A percentile compares a stretch with the other conserved stretches of the same genome.
Evolutionary conservation across 2,329 filamentous ascomycete genomes (phyloP).

Genomic region (Microsporum canis): DNA sequence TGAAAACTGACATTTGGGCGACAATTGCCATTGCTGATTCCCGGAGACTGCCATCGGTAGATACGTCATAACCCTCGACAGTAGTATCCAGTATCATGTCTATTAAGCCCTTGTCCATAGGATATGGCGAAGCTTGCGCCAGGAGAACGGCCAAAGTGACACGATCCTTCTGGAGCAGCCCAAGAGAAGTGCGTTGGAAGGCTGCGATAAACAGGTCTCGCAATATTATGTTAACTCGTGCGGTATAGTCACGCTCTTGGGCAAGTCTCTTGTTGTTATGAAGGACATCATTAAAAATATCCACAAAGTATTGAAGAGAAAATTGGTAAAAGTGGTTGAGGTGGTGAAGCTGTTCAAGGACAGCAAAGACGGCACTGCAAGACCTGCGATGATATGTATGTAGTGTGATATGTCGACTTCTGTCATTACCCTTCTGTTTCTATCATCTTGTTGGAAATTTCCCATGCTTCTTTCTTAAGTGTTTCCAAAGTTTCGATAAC

Average conservation of each 20-base stretch:
- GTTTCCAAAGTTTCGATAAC: constrained; percentile 97
- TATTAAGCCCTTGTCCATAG: constrained; percentile 83
- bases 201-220: constrained; percentile 82
- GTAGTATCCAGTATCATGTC: constrained; percentile 74
- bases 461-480: constrained; percentile 91
- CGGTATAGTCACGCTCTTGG: constrained; percentile 60
- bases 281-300: constrained; percentile 91
- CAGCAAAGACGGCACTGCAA: constrained; percentile 94
- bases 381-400: constrained; percentile 87
- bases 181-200: constrained; percentile 86
- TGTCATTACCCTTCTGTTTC: constrained; percentile 95
- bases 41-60: constrained; percentile 51
- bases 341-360: constrained; percentile 92
- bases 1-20: constrained; percentile 60
- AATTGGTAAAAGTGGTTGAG: constrained; percentile 99
- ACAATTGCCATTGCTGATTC: constrained; percentile 59
- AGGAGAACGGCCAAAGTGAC: constrained; percentile 91
- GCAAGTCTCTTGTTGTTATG: constrained; percentile 64
- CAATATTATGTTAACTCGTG: constrained; percentile 78
- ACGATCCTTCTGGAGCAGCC: constrained; percentile 83
- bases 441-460: constrained; percentile 91
- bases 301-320: constrained; percentile 93
- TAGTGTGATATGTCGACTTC: constrained; percentile 90
- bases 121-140: constrained; percentile 88
- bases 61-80: constrained; percentile 66